Conservation (phyloP, 371 early-diverging fungal genomes). For the Coemansia sp. region DNA sequence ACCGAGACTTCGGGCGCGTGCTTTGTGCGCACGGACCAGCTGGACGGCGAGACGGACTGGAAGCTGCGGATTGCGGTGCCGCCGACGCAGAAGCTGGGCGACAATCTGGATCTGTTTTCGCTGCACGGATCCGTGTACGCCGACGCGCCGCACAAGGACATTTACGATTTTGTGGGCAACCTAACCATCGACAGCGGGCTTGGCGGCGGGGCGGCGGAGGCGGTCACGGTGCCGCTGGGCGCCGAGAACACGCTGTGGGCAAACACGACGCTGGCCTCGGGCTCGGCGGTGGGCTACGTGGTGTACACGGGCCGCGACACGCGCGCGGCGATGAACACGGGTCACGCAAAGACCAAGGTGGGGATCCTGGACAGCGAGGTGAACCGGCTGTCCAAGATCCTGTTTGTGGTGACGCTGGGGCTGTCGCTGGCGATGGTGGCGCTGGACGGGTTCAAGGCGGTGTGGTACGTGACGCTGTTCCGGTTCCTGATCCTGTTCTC, state of each 20-base stretch:
- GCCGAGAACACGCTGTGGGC: slow-evolving; percentile 98
- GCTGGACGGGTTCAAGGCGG: slow-evolving; percentile 83
- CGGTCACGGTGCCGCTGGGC: slow-evolving; percentile 62
- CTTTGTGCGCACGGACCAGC: slow-evolving; percentile 98
- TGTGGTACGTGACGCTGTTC: slow-evolving; percentile 89
- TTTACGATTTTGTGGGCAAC: slow-evolving; percentile 92
- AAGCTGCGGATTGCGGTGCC: slow-evolving; percentile 90
- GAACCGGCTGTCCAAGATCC: slow-evolving; percentile 89
- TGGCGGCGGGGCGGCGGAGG: slow-evolving; percentile 11
- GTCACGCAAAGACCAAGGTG: slow-evolving; percentile 92
- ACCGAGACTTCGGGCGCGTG: slow-evolving; percentile 85
- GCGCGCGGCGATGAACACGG: slow-evolving; percentile 97
- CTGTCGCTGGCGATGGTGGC: slow-evolving; percentile 88
- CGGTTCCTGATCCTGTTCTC: slow-evolving; percentile 97
- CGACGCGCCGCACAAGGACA: slow-evolving; percentile 96
- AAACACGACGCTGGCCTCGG: slow-evolving; percentile 97
- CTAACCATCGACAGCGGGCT: slow-evolving; percentile 57
- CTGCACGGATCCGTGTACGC: slow-evolving; percentile 78
- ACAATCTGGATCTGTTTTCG: slow-evolving; percentile 60
- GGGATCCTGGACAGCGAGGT: slow-evolving; percentile 95
- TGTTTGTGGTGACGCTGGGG: slow-evolving; percentile 80
- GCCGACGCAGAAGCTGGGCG: slow-evolving; percentile 68
- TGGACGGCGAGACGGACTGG: slow-evolving; percentile 99
- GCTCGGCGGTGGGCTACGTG: slow-evolving; percentile 88
- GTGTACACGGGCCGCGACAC: slow-evolving; percentile 98